These are phyloP conservation scores for Suillus subalutaceus DNA, from an alignment of 768 basidiomycete genomes.

Conservation along the genomic window DNA sequence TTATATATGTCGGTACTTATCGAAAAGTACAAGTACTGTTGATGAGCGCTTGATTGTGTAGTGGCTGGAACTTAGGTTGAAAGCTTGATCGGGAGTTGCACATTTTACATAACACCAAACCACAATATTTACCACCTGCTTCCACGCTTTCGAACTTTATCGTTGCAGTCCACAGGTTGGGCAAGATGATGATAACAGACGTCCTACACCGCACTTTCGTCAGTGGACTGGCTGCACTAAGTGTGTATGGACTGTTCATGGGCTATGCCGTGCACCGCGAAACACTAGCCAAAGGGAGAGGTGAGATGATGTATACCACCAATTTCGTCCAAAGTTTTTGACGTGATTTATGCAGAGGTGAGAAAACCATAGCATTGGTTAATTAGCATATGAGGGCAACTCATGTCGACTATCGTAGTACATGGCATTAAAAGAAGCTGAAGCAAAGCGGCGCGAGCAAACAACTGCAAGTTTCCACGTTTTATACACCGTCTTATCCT, in stretches of 20 bases:
- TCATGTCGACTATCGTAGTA: constrained; percentile 15
- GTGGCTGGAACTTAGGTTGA: no score
- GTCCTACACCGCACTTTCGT: constrained; percentile 35
- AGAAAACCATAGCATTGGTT: neutral
- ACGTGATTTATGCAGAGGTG: constrained; percentile 2
- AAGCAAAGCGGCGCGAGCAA: constrained; percentile 22
- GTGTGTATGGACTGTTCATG: constrained; percentile 33
- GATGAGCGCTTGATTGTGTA: no score
- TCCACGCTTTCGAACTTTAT: neutral
- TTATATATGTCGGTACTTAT: neutral
- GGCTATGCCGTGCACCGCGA: constrained; percentile 36
- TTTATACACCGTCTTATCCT: neutral
- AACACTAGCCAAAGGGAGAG: constrained; percentile 34
- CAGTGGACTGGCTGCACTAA: constrained; percentile 30
- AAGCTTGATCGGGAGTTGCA: neutral
- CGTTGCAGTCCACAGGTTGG: constrained; percentile 18
- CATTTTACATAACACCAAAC: neutral
- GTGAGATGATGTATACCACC: constrained; percentile 18
- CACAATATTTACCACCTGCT: neutral
- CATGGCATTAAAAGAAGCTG: constrained; percentile 25
- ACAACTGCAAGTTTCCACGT: constrained; percentile 16
- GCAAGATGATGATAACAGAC: constrained; percentile 29
- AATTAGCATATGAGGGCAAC: neutral
- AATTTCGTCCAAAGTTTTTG: neutral
- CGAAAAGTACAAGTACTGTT: neutral